A percentile compares a stretch with the other conserved stretches of the same genome.
phyloP scores from a whole-genome alignment of 805 yeast species.

The Yarrowia deformans region DNA sequence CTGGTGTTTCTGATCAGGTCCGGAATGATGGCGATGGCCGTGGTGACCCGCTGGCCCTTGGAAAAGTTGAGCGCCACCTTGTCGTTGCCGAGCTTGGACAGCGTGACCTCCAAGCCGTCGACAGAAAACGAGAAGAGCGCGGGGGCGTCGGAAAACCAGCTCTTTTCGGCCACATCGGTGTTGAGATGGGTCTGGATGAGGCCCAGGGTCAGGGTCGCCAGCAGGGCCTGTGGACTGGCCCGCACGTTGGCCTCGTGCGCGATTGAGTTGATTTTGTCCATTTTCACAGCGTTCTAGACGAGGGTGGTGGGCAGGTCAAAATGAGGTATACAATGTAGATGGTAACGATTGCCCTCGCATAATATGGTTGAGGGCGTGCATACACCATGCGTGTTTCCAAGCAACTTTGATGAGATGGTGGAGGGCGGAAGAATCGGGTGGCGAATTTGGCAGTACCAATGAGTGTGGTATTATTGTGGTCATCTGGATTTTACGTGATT shows the following conservation, averaged over 20 bases:
- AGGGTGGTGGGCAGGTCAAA: neutral
- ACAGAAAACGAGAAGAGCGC: conserved; percentile 20
- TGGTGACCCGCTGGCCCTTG: conserved; percentile 36
- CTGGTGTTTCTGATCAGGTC: conserved; percentile 22
- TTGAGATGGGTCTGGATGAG: conserved; percentile 25
- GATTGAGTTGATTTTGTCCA: conserved; percentile 36
- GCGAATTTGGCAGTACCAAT: neutral
- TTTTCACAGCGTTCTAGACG: neutral
- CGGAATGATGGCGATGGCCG: conserved; percentile 29
- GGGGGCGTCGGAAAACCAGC: conserved; percentile 33
- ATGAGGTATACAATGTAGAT: neutral
- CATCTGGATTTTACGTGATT: neutral
- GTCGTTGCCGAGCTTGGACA: conserved; percentile 31
- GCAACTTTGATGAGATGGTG: conserved; percentile 15
- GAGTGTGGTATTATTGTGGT: too few species aligned
- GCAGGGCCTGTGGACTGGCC: conserved; percentile 25
- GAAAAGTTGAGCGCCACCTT: conserved; percentile 34
- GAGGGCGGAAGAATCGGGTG: neutral
- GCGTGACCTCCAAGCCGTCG: conserved; percentile 27
- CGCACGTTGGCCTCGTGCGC: conserved; percentile 12
- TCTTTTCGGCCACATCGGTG: conserved; percentile 13
- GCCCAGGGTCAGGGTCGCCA: conserved; percentile 26
- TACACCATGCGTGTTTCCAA: conserved; percentile 43
- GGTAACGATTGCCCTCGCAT: conserved; percentile 20
- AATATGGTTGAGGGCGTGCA: conserved; percentile 46